phyloP scores from a whole-genome alignment of 2,329 filamentous ascomycete genomes.

The Colletotrichum magnum region DNA sequence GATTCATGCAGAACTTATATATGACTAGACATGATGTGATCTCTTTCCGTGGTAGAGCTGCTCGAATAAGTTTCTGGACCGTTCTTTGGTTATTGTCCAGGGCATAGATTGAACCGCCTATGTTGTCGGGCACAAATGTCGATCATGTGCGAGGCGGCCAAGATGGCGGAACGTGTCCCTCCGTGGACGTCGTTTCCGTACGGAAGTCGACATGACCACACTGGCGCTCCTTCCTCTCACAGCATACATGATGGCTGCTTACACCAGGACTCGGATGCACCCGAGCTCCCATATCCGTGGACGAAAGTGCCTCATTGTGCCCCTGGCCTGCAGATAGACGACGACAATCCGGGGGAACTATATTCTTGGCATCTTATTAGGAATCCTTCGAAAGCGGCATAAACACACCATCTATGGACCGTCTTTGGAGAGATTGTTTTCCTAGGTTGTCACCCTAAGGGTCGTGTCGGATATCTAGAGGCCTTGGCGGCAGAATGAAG shows the following conservation, averaged over 20 bases:
- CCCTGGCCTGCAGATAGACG: neutral
- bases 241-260: neutral
- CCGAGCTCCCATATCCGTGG: neutral
- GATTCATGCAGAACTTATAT: no score
- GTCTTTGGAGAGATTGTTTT: neutral
- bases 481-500: no score
- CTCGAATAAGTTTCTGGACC: no score
- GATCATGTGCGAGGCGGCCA: slow-evolving; percentile 1
- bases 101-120: neutral
- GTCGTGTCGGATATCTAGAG: no score
- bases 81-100: no score
- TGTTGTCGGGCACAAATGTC: neutral
- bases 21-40: no score
- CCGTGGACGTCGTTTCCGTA: neutral
- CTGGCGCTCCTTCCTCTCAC: neutral
- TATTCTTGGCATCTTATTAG: neutral
- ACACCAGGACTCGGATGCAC: neutral
- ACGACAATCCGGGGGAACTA: no score
- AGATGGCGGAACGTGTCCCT: neutral
- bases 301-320: neutral
- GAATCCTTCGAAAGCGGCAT: neutral
- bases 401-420: no score
- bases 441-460: no score
- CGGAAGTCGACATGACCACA: neutral
- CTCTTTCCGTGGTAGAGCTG: no score